Base-by-base conservation (phyloP, 108 stramenopile species). In the Aurantiochytrium sp. region DNA sequence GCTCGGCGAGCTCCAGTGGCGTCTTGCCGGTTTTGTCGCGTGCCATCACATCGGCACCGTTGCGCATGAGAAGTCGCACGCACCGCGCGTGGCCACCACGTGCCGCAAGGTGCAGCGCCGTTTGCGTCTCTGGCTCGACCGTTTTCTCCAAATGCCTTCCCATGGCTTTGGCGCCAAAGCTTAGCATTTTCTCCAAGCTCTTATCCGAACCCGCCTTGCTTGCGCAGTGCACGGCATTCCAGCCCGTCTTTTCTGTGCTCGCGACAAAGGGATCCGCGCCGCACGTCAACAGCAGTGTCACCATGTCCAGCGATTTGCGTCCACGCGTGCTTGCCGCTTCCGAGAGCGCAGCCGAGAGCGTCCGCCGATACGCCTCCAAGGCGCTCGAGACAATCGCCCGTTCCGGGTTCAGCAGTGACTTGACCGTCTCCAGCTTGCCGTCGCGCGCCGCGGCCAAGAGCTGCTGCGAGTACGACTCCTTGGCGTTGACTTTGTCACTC, bases 91-190 rank as follows among this genome's bases (percentile, higher is more conserved):
- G 76, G 19, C 76, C 51, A 16, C 76, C 76, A 14, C 28, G 45
- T 8, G 76, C 76, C n/a, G 76, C 76, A 12, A 83, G 23, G 51
- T 83, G 76, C 25, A 83, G 76, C 25, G 76, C 76, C n/a, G 76
- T 83, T 18, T 83, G 51, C 12, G 49, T 45, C n/a, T 53, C 51
- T 14, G 64, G 35, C 19, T 12, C n/a, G 6, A 28, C 28, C 16
- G 2, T 23, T 21, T 53, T 12, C 28, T 83, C 76, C 19, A 83
- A 28, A 83, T 83, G 76, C 51, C 28, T 6, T 43, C 49, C 76
- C 51, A 83, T 21, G 19, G 49, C n/a, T 18, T 83, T 47, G n/a
- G 76, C 51, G 8, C 76, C 76, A 23, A 83, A 83, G 16, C 4
- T 53, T 4, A 83, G 51, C 49, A 83, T 47, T 45, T 83, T 83